Base-by-base conservation (phyloP, 2,329 filamentous ascomycete species). In the Trichoderma koningii region DNA sequence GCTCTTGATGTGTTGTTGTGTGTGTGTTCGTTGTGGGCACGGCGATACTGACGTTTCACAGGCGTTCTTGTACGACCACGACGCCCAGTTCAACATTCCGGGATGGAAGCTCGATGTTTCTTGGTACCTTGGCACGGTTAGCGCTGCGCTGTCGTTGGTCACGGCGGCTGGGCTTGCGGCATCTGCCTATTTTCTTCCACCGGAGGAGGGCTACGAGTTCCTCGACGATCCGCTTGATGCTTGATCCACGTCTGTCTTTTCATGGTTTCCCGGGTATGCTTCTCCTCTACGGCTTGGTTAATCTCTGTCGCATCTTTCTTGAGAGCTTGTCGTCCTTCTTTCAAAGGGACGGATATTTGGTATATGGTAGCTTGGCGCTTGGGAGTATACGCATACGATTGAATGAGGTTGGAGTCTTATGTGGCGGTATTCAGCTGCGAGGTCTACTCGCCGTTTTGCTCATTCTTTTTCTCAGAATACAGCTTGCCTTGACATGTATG, bases 201-300 rank as follows among this genome's bases (percentile, higher is more conserved):
- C 87, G 0, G 93, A 97, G 75, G 91, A 90, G 72, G 93, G 92
- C 64, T 97, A 97, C 78, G 91, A 96, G 75, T 85, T 91, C 68
- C 73, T 85, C 66, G 73, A 77, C 14, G 83, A 85, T 30, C 77
- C 80, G 3, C 65, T 78, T 21, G 76, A 92, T 88, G 73, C 87
- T 65, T 51, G 55, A 30, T 28, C 59, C 47, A 21, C 9, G 15
- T 47, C 19, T 5, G 21, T 9, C 10, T 42, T 60, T 60, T 5
- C 12, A 51, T 47, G 45, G 19, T 15, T 34, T 38, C 41, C 21
- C 21, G 30, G 15, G 17, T 47, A 12, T 47, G 38, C 3, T 3
- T 28, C 9, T 3, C 38, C 5, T 47, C 26, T 23, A 30, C n/a
- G 5, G n/a, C 15, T 63, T 56, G n/a, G 17, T 50, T 53, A 15